Evolutionary conservation across 495 filamentous ascomycete species (phyloP).

Genomic region (Annulohypoxylon stygium): DNA sequence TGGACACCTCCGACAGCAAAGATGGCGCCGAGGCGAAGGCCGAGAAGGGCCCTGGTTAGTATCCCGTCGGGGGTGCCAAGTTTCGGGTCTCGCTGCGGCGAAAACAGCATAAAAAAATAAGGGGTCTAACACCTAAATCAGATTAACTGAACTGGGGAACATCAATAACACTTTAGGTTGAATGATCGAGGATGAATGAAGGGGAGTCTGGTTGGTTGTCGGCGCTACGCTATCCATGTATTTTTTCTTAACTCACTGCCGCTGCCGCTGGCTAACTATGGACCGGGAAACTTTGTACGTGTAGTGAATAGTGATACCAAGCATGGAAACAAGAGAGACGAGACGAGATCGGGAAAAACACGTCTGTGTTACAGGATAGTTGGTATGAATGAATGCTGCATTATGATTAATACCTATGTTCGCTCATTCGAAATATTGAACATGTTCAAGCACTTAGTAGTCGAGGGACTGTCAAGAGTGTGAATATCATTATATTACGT

Average conservation of each 20-base stretch:
- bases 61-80: not conserved
- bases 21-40: slow-evolving; percentile 17
- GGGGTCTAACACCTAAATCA: not conserved
- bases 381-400: slow-evolving; percentile 30
- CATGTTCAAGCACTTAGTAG: not conserved
- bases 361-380: slow-evolving; percentile 30
- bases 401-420: not conserved
- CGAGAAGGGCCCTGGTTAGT: not conserved
- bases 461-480: not conserved
- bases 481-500: slow-evolving; percentile 4
- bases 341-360: not conserved
- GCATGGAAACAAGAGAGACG: slow-evolving; percentile 2
- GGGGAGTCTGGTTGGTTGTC: not conserved
- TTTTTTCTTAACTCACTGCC: not conserved
- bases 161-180: not conserved
- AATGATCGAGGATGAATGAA: not conserved
- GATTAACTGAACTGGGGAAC: not conserved
- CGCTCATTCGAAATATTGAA: not conserved
- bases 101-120: no score
- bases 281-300: slow-evolving; percentile 5
- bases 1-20: slow-evolving; percentile 38
- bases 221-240: not conserved
- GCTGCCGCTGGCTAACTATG: not conserved
- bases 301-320: slow-evolving; percentile 29
- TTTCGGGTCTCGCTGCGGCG: not conserved